These are phyloP conservation scores for Rosellinia necatrix DNA, from an alignment of 2,329 filamentous ascomycete species.

Conservation along the genomic window DNA sequence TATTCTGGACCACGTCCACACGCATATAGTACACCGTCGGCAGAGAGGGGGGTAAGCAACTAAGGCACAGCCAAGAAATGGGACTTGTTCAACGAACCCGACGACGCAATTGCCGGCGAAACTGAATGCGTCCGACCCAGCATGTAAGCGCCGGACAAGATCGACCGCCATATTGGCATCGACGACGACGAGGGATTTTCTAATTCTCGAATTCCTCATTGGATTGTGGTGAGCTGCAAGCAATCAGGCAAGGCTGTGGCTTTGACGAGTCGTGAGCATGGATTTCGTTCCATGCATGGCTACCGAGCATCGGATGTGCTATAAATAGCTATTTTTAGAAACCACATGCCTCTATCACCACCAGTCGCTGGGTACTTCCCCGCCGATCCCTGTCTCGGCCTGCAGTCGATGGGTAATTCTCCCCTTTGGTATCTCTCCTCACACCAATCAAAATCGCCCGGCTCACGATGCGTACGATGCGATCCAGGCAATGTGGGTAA, in stretches of 20 bases:
- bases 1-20: not conserved
- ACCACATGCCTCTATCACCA: slow-evolving; percentile 23
- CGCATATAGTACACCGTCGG: not conserved
- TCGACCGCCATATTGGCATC: slow-evolving; percentile 8
- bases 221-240: slow-evolving; percentile 24
- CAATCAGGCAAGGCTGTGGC: slow-evolving; percentile 33
- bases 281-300: slow-evolving; percentile 29
- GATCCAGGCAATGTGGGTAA: slow-evolving; percentile 34
- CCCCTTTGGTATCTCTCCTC: slow-evolving; percentile 6
- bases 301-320: slow-evolving; percentile 36
- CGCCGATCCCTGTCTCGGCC: slow-evolving; percentile 15
- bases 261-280: slow-evolving; percentile 27
- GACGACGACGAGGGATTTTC: not conserved
- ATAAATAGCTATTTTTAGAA: slow-evolving; percentile 44
- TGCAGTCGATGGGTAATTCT: slow-evolving; percentile 14
- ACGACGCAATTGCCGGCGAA: slow-evolving; percentile 7
- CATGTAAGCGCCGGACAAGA: slow-evolving; percentile 26
- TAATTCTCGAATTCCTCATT: slow-evolving; percentile 19
- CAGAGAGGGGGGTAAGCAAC: not conserved
- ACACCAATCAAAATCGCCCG: slow-evolving; percentile 34
- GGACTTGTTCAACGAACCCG: not conserved
- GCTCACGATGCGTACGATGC: not conserved
- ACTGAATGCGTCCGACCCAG: not conserved
- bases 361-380: slow-evolving; percentile 5
- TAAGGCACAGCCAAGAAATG: not conserved